Evolutionary conservation across 169 alveolate species (phyloP), one percentile per base, ranked within the genome.

Genomic region (Eimeria sp.): DNA sequence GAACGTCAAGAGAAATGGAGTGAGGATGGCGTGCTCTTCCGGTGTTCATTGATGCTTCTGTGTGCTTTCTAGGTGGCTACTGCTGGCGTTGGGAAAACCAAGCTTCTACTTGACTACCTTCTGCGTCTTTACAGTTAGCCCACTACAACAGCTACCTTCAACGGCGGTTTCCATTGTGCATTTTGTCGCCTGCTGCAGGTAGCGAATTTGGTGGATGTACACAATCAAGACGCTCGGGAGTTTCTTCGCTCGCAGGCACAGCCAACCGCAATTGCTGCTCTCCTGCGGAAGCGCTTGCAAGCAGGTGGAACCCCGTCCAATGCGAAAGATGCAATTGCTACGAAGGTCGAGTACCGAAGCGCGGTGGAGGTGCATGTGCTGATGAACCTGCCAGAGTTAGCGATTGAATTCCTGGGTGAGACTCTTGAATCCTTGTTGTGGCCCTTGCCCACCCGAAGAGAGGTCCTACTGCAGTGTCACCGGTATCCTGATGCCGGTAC

Each of bases 351-450:
- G 16, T 43, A 57, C 84, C 92, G 90, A 94, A 95, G 72, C 70
- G 45, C 58, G 70, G 97, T 96, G 83, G 98, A 97, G 65, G 96
- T 97, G 57, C 99, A 98, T 78, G 97, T 98, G 89, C 94, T 98
- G 89, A 98, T 98, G 99, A 98, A 98, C 96, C 96, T 98, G 80
- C 99, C 99, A 13, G 98, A 98, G 96, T 97, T 97, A 72, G 99
- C 99, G 22, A 95, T 98, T 54, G 99, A 98, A 61, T 98, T 98
- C 95, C 97, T 98, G 73, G 99, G 98, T 98, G 30, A 18, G 95
- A 47, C 45, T 51, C 43, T 63, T n/a, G 47, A 30, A 34, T 18
- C 45, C 61, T 10, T 88, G 9, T 57, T 40, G n/a, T 63, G 18
- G 61, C 4, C 7, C 88, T 3, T 45, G 4, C 30, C 11, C 34